Evolutionary conservation across 148 eudicot genomes (phyloP).

Genomic region (Agrostemma githago): DNA sequence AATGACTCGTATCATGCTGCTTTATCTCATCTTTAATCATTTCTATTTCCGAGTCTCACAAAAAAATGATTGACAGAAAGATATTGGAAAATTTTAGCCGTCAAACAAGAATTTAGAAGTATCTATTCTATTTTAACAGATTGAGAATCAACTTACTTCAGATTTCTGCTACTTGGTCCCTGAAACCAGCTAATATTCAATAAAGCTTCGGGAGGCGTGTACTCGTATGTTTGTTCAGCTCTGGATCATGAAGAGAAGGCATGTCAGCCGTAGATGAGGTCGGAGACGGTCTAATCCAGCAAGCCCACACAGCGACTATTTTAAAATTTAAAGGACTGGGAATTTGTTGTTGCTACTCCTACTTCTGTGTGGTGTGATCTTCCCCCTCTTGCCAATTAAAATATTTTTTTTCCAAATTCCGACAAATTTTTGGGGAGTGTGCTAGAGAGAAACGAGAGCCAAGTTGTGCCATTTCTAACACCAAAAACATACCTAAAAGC

Average conservation of each 20-base stretch:
- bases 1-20: too few relatives aligned
- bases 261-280: neutral
- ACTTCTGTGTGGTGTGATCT: neutral
- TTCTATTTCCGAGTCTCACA: neutral
- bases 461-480: neutral
- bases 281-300: neutral
- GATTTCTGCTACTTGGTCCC: slow-evolving; percentile 53
- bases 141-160: slow-evolving; percentile 48
- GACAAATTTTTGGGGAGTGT: neutral
- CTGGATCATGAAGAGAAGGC: slow-evolving; percentile 29
- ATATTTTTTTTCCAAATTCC: neutral
- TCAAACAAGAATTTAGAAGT: neutral
- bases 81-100: neutral
- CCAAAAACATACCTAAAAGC: neutral
- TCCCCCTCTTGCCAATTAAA: neutral
- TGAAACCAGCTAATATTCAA: slow-evolving; percentile 81
- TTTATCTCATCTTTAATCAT: neutral
- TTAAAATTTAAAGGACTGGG: neutral
- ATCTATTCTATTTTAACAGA: slow-evolving; percentile 6
- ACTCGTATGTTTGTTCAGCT: slow-evolving; percentile 91
- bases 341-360: neutral
- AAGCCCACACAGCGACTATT: neutral
- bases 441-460: neutral
- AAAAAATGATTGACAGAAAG: neutral
- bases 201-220: slow-evolving; percentile 94